Evolutionary conservation across 192 early-diverging fungal genomes (phyloP), one percentile per base, ranked within the genome.

Genomic region (Entomortierella chlamydospora): DNA sequence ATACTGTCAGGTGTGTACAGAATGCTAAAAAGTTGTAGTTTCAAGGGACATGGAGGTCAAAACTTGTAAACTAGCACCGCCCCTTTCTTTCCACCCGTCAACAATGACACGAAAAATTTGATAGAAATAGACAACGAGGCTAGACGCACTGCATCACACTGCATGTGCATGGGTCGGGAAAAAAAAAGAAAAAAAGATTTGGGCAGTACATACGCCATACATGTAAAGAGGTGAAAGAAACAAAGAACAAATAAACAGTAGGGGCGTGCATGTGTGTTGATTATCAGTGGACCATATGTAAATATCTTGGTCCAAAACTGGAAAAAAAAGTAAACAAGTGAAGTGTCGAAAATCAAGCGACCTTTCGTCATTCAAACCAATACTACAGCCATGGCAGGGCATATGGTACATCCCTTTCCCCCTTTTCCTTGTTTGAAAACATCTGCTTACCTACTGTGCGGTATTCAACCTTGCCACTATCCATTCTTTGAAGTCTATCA

Each of bases 381-480:
- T 4, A 15, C 15, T 12, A 33, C 18, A 34, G 26, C 30, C 34
- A 33, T 37, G 56, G n/a, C n/a, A n/a, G n/a, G 29, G 5, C 4
- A 22, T 22, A 61, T 13, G 15, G 49, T 10, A 37, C 34, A 37
- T 37, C 34, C 34, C 34, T 37, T 26, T 12, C 23, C 37, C 22
- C 11, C 41, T 29, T 33, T 61, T 45, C 13, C 11, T 28, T 25
- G 12, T 43, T 22, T 7, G 7, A 29, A 28, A 23, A 61, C 10
- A 25, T 10, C 23, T 28, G 53, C 62, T 55, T 79, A 79, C 76
- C 76, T 60, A 79, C 66, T 23, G 76, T 79, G 13, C 76, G 76
- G 43, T 79, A 64, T 59, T 79, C 76, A 42, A 79, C 76, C n/a
- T 64, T 79, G 42, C 76, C 68, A n/a, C 33, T 70, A 43, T 79